Evolutionary conservation across 768 basidiomycete species (phyloP).

Genomic region (Scleroderma bovista): DNA sequence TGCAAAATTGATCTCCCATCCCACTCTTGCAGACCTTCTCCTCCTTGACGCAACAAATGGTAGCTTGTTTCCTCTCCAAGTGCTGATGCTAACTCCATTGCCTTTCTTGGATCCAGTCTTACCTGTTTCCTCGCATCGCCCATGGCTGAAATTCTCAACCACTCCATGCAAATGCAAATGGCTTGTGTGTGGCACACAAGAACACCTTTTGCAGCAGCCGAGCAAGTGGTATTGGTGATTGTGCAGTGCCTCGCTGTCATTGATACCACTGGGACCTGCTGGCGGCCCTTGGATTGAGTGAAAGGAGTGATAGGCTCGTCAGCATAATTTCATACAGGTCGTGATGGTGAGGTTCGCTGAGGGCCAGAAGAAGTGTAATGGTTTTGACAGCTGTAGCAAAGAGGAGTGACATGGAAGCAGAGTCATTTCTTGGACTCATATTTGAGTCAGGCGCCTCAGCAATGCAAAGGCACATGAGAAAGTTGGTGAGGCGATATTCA

Average conservation of each 20-base stretch:
- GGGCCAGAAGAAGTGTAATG: conserved; percentile 17
- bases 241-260: not conserved
- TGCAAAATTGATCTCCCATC: not conserved
- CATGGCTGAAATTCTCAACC: not conserved
- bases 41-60: not conserved
- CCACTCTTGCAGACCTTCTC: not conserved
- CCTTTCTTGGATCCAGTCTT: not conserved
- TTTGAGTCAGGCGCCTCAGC: conserved; percentile 13
- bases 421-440: conserved; percentile 4
- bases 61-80: not conserved
- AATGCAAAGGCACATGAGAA: conserved; percentile 16
- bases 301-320: no score
- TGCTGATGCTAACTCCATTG: not conserved
- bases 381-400: conserved; percentile 10
- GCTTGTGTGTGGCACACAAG: not conserved
- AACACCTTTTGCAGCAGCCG: not conserved
- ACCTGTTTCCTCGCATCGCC: not conserved
- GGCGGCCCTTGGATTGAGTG: not conserved
- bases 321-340: not conserved
- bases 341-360: conserved; percentile 6
- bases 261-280: not conserved
- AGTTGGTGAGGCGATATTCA: not conserved
- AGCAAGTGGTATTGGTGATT: not conserved
- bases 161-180: not conserved
- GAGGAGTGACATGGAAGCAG: no score